These are phyloP conservation scores for Saccharomyces jurei DNA, from an alignment of 805 yeast genomes.

Conservation along the genomic window DNA sequence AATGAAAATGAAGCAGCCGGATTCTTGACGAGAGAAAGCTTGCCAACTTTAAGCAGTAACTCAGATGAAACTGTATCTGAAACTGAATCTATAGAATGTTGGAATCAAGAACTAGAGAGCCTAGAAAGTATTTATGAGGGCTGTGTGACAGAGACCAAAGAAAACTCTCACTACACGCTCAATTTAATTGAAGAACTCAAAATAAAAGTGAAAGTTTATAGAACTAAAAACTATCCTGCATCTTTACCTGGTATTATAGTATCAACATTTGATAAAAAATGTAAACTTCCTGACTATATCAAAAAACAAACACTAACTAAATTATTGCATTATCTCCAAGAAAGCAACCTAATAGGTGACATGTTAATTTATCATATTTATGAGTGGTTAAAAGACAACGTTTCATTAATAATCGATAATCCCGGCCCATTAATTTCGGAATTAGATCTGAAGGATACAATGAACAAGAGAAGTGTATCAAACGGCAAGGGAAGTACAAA, in stretches of 20 bases:
- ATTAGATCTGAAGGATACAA: constrained; percentile 11
- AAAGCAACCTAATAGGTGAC: constrained; percentile 51
- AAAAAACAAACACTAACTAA: constrained; percentile 48
- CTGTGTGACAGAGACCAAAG: constrained; percentile 28
- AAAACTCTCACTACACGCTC: constrained; percentile 23
- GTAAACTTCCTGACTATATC: constrained; percentile 61
- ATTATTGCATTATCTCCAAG: constrained; percentile 37
- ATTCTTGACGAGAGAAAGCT: constrained; percentile 36
- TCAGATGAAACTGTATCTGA: constrained; percentile 8
- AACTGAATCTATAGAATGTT: constrained; percentile 37
- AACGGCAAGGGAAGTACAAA: neutral
- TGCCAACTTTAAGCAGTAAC: constrained; percentile 10
- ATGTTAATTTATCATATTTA: constrained; percentile 58
- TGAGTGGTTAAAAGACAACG: constrained; percentile 70
- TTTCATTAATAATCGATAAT: constrained; percentile 47
- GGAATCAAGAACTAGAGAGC: constrained; percentile 74
- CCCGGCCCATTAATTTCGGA: constrained; percentile 60
- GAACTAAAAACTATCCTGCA: constrained; percentile 51
- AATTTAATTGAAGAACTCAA: constrained; percentile 31
- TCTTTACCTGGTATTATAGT: constrained; percentile 64
- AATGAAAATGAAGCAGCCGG: constrained; percentile 48
- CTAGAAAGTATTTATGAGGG: constrained; percentile 53
- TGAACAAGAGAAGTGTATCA: constrained; percentile 11
- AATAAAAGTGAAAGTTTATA: constrained; percentile 34
- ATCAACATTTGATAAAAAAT: constrained; percentile 33